Percentiles rank a stretch among this genome's conserved stretches.
These are phyloP conservation scores for Elongisporangium prolatum DNA, from an alignment of 352 stramenopile species.

Conservation along the genomic window DNA sequence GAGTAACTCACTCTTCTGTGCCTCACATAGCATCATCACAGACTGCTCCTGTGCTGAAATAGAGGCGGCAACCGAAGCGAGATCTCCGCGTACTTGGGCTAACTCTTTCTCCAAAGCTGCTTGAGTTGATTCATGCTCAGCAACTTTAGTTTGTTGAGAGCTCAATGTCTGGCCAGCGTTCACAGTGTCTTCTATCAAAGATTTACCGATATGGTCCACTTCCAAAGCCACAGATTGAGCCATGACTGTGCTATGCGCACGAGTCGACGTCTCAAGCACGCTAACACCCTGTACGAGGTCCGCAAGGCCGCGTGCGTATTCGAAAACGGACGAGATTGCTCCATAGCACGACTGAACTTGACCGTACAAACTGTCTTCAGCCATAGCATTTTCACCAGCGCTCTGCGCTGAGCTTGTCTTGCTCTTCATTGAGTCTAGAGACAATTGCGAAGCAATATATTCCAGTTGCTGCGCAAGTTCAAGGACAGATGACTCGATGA, in stretches of 20 bases:
- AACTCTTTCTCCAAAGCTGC: conserved; percentile 10
- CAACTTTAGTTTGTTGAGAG: conserved; percentile 2
- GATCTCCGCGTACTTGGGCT: conserved; percentile 3
- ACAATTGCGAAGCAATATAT: conserved; percentile 31
- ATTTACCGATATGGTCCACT: conserved; percentile 35
- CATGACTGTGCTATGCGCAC: conserved; percentile 9
- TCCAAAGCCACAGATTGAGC: conserved; percentile 24
- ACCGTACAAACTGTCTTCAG: conserved; percentile 20
- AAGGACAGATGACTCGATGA: conserved; percentile 27
- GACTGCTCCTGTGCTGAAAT: conserved; percentile 10
- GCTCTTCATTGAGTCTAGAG: neutral
- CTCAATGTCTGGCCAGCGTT: conserved; percentile 10
- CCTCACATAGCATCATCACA: conserved; percentile 10
- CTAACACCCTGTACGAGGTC: conserved; percentile 52
- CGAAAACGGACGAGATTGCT: conserved; percentile 28
- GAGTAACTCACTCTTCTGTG: conserved; percentile 14
- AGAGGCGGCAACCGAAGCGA: conserved; percentile 7
- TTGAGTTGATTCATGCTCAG: conserved; percentile 1
- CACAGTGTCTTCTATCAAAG: conserved; percentile 18
- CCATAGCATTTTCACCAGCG: neutral
- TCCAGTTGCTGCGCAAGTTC: conserved; percentile 54
- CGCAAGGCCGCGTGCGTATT: conserved; percentile 25
- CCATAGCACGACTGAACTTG: conserved; percentile 32
- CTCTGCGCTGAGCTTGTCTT: neutral
- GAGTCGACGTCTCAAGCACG: conserved; percentile 39